Conservation (phyloP, 257 asterid species). For the Capsicum rhomboideum region DNA sequence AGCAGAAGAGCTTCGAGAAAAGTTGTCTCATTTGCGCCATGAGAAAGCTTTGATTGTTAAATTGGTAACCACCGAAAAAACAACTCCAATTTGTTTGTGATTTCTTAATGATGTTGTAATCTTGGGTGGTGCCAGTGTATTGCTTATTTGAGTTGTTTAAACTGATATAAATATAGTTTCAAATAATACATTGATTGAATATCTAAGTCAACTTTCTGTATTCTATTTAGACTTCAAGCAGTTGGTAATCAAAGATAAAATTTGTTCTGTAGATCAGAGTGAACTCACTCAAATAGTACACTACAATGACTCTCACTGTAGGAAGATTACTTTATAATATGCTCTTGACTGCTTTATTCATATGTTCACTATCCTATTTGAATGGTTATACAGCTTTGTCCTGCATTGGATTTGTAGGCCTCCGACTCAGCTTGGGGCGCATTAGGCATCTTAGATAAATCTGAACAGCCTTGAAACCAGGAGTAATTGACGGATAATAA, state of each 20-base stretch:
- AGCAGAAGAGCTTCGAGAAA: constrained; percentile 94
- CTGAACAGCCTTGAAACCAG: neutral
- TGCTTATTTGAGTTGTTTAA: neutral
- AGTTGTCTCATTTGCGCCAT: constrained; percentile 73
- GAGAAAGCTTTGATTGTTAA: constrained; percentile 84
- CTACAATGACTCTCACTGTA: neutral
- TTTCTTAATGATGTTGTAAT: neutral
- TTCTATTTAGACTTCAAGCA: neutral
- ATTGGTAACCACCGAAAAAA: constrained; percentile 36
- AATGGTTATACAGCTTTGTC: constrained; percentile 2
- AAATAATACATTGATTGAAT: neutral
- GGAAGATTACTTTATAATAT: neutral
- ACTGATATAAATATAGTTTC: neutral
- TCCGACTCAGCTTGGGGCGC: neutral
- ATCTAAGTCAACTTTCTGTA: neutral
- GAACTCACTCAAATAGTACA: neutral
- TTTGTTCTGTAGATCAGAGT: neutral
- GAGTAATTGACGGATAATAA: neutral
- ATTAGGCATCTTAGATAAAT: neutral
- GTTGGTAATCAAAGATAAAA: neutral
- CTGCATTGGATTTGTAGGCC: neutral
- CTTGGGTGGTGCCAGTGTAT: neutral
- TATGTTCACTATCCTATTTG: neutral
- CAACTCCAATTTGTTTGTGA: neutral
- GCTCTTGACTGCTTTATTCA: neutral